These are phyloP conservation scores for Plantago major DNA, from an alignment of 257 asterid species.

Conservation along the genomic window DNA sequence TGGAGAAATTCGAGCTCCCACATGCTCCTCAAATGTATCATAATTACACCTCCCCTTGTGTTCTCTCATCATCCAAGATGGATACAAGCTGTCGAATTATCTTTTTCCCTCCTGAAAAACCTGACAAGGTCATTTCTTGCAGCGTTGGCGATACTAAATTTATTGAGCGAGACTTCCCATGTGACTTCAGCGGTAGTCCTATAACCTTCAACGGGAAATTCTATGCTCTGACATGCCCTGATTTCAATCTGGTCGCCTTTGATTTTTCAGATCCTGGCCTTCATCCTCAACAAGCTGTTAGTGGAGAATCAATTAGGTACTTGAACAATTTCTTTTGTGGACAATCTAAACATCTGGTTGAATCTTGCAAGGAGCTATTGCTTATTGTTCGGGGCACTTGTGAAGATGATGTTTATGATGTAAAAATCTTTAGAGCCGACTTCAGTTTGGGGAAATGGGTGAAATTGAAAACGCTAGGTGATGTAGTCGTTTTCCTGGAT, in stretches of 20 bases:
- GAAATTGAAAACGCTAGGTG: neutral
- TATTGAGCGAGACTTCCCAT: neutral
- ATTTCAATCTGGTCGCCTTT: neutral
- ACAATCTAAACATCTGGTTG: neutral
- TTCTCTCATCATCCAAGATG: neutral
- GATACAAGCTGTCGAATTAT: conserved; percentile 1
- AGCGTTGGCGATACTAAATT: conserved; percentile 3
- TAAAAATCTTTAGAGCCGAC: neutral
- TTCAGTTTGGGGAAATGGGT: neutral
- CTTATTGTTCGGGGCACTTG: neutral
- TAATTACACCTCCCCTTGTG: neutral
- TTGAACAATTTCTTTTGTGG: neutral
- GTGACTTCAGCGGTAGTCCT: neutral
- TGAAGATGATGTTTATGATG: neutral
- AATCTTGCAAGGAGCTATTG: conserved; percentile 1
- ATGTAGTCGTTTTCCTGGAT: conserved; percentile 1
- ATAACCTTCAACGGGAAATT: neutral
- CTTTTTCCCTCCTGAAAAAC: neutral
- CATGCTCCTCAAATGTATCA: no score
- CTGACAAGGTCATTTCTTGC: neutral
- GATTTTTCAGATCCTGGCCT: conserved; percentile 4
- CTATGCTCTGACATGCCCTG: neutral
- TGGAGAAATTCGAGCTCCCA: no score
- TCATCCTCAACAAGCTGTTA: neutral
- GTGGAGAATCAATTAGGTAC: neutral